Conservation (phyloP, 768 basidiomycete species). For the Panellus pusillus region DNA sequence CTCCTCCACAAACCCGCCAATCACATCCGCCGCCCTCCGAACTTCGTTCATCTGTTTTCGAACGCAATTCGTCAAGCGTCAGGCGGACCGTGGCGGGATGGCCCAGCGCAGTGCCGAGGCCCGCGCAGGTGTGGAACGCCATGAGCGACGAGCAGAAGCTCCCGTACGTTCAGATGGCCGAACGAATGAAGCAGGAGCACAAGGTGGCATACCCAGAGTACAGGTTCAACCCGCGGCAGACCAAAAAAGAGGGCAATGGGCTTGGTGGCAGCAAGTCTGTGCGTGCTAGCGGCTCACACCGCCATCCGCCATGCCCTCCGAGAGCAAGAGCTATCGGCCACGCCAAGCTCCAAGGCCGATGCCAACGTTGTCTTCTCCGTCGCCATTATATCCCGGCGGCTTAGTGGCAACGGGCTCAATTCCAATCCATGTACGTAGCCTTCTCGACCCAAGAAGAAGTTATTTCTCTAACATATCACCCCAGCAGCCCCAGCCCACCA, state of each 20-base stretch:
- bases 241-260: not conserved
- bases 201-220: conserved; percentile 6
- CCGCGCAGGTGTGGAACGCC: not conserved
- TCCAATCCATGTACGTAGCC: no score
- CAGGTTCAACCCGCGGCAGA: not conserved
- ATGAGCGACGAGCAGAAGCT: conserved; percentile 5
- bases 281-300: not conserved
- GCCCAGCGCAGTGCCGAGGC: not conserved
- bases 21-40: no score
- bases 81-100: no score
- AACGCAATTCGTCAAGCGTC: no score
- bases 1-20: no score
- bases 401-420: not conserved
- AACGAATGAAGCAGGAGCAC: conserved; percentile 1
- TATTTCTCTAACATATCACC: no score
- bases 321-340: not conserved
- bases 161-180: conserved; percentile 2
- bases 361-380: not conserved
- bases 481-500: not conserved
- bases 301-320: no score
- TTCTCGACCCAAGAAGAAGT: not conserved
- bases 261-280: not conserved
- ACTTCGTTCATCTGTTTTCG: no score
- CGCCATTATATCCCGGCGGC: not conserved
- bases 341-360: not conserved